These are phyloP conservation scores for Hyphopichia khmerensis DNA, from an alignment of 1,139 yeast species.

Conservation along the genomic window DNA sequence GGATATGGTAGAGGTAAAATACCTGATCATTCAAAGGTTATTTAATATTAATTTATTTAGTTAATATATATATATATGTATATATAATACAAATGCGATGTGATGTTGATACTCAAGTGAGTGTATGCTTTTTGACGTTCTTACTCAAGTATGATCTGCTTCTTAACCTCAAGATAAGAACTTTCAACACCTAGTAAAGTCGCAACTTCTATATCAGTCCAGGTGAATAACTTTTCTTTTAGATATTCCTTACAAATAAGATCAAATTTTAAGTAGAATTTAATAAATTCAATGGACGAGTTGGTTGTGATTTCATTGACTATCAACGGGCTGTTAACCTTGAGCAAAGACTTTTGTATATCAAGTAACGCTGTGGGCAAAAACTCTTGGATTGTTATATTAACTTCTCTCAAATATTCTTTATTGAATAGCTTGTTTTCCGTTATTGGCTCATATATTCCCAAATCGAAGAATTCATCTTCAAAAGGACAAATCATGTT, in stretches of 20 bases:
- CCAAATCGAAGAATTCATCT: constrained; percentile 52
- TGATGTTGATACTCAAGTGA: too few relatives aligned
- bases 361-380: constrained; percentile 66
- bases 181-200: constrained; percentile 64
- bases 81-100: too few relatives aligned
- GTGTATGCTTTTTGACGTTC: too few relatives aligned
- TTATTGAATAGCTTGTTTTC: constrained; percentile 60
- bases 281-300: constrained; percentile 49
- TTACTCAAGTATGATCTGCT: constrained; percentile 5
- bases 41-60: background rate
- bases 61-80: background rate
- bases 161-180: constrained; percentile 12
- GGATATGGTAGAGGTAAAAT: constrained; percentile 90
- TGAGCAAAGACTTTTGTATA: constrained; percentile 54
- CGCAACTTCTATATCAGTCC: constrained; percentile 61
- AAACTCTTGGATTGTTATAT: constrained; percentile 45
- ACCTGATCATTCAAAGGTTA: constrained; percentile 35
- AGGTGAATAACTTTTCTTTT: constrained; percentile 35
- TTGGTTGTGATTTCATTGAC: constrained; percentile 53
- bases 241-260: constrained; percentile 42
- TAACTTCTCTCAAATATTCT: constrained; percentile 41
- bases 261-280: constrained; percentile 52
- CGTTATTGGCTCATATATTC: constrained; percentile 60
- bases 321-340: constrained; percentile 60
- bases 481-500: constrained; percentile 71